Base-by-base conservation (phyloP, 805 yeast genomes). In the Peterozyma toletana region DNA sequence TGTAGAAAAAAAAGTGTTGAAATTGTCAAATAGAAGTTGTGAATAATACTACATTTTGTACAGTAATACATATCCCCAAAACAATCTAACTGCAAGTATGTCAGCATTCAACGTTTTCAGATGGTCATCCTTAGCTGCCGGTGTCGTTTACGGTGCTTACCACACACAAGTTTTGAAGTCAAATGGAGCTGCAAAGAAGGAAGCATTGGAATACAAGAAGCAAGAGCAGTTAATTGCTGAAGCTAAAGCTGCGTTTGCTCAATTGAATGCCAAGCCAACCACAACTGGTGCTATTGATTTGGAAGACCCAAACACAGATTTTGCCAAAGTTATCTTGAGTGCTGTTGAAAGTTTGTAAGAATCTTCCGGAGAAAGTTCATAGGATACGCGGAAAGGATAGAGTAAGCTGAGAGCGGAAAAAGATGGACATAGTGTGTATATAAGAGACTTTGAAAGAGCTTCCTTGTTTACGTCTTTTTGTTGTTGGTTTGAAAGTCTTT, bases 261-360 rank as follows among this genome's bases (percentile, higher is more conserved):
- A 78, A 66, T 67, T 79, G 58, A 60, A 69, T 54, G 65, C 68
- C 45, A 64, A 59, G 33, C 55, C 67, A 30, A 54, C 70, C 40
- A 65, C 72, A n/a, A 53, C 66, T 38, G 70, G 74, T 42, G 75
- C 77, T 43, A 63, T 82, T 53, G 76, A 90, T 68, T 73, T 89
- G 62, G 91, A 87, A 58, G 96, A 89, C 67, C 93, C 95, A 53
- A 84, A 89, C 70, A 77, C 88, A 64, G 98, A 90, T 64, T 76
- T 85, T 56, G 96, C 78, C 43, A 68, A 71, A 51, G 84, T 78
- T 40, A 77, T 84, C 56, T 73, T 82, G 60, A 71, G 78, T 41
- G 79, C 83, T 55, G 74, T 84, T 52, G 82, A 77, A 54, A 74
- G 77, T 45, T 58, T 74, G 52, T 40, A 40, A 35, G 13, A 17